A percentile compares a stretch with the other conserved stretches of the same genome.
phyloP scores from a whole-genome alignment of 2,329 filamentous ascomycete genomes.

The Sporothrix humicola region DNA sequence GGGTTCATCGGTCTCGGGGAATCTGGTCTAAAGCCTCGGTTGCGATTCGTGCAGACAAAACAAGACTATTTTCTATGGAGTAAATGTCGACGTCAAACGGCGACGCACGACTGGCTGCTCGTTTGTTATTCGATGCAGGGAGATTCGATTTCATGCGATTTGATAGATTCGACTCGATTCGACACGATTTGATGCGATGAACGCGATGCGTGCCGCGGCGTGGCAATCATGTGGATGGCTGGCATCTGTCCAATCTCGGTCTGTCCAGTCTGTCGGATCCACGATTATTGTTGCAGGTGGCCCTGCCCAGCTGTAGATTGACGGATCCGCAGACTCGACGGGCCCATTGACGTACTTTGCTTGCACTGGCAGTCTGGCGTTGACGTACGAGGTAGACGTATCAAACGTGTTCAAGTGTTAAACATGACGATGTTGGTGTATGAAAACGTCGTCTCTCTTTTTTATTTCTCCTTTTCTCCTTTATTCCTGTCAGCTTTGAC shows the following conservation, averaged over 20 bases:
- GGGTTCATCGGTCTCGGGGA: not conserved
- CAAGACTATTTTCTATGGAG: not conserved
- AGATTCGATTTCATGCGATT: too few relatives aligned
- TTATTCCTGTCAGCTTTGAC: not conserved
- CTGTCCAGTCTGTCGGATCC: not conserved
- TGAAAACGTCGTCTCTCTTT: not conserved
- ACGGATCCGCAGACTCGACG: not conserved
- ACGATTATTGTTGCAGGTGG: not conserved
- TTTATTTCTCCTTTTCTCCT: not conserved
- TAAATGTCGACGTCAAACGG: not conserved
- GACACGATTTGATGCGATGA: not conserved
- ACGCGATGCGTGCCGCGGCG: not conserved
- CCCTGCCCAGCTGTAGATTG: not conserved
- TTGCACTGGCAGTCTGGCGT: not conserved
- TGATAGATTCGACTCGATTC: too few relatives aligned
- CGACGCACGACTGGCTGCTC: not conserved
- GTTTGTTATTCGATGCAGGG: slow-evolving; percentile 1
- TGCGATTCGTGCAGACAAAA: not conserved
- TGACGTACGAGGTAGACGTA: too few relatives aligned
- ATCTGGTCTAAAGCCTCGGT: not conserved
- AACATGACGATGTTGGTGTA: not conserved
- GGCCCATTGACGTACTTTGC: not conserved
- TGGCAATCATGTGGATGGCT: slow-evolving; percentile 12
- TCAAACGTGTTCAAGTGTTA: not conserved
- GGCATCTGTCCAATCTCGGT: not conserved